Percentiles rank a stretch among this genome's conserved stretches.
Conservation (phyloP, 495 filamentous ascomycete genomes). For the Penicillium paxilli region DNA sequence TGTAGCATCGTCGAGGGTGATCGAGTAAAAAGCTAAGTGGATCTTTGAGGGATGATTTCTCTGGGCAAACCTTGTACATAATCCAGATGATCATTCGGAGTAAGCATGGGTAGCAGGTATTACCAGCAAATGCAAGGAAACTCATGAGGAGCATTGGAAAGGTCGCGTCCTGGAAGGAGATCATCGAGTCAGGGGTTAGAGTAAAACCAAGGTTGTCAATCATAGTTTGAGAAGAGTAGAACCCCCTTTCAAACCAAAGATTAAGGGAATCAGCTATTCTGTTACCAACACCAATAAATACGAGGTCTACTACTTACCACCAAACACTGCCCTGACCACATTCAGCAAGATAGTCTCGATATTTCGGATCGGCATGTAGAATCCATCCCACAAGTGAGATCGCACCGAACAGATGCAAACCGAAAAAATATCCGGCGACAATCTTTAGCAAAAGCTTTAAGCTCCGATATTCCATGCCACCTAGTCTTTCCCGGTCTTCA, state of each 20-base stretch:
- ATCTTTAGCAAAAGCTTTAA: slow-evolving; percentile 57
- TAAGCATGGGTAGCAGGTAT: slow-evolving; percentile 80
- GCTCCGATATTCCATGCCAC: slow-evolving; percentile 64
- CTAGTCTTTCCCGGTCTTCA: slow-evolving; percentile 58
- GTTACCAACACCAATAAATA: background rate
- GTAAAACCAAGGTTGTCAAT: slow-evolving; percentile 60
- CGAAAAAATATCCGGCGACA: slow-evolving; percentile 62
- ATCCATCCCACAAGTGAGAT: slow-evolving; percentile 72
- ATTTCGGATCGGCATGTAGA: slow-evolving; percentile 48
- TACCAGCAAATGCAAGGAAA: slow-evolving; percentile 78
- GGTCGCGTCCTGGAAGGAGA: slow-evolving; percentile 67
- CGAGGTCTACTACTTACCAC: slow-evolving; percentile 57
- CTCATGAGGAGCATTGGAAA: slow-evolving; percentile 67
- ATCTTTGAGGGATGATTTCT: slow-evolving; percentile 26
- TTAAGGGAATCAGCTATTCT: background rate
- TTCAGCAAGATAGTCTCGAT: slow-evolving; percentile 52
- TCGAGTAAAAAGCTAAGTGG: slow-evolving; percentile 55
- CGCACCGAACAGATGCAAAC: slow-evolving; percentile 64
- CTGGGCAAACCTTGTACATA: slow-evolving; percentile 51
- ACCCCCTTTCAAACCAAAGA: slow-evolving; percentile 20
- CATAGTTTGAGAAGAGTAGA: slow-evolving; percentile 37
- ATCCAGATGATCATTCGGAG: slow-evolving; percentile 79
- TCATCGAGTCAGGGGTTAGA: slow-evolving; percentile 82
- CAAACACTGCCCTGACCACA: slow-evolving; percentile 60
- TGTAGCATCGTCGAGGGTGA: slow-evolving; percentile 64